phyloP scores from a whole-genome alignment of 371 early-diverging fungal species.

The Apophysomyces elegans region DNA sequence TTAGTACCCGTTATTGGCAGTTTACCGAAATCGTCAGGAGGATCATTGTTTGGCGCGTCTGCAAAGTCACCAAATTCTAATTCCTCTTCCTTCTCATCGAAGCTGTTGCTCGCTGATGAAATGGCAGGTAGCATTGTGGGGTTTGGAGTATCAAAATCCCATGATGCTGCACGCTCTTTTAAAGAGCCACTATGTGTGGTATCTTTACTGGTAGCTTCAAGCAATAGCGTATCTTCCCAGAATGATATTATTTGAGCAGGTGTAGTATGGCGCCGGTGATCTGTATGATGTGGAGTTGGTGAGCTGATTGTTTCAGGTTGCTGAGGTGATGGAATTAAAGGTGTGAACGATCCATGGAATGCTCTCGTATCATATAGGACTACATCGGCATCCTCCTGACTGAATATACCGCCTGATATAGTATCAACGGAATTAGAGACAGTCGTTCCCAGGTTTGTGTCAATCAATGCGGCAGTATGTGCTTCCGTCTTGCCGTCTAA shows the following conservation, averaged over 20 bases:
- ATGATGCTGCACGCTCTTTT: background rate
- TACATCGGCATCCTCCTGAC: background rate
- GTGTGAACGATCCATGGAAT: background rate
- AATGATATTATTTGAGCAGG: background rate
- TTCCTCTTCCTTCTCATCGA: background rate
- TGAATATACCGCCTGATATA: background rate
- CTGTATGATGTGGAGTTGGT: background rate
- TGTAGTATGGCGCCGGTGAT: background rate
- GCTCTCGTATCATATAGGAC: background rate
- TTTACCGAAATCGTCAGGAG: background rate
- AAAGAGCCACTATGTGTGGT: background rate
- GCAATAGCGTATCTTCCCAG: background rate
- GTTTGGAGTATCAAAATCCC: background rate
- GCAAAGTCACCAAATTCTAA: slow-evolving; percentile 2
- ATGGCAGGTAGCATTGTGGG: background rate
- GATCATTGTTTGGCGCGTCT: background rate
- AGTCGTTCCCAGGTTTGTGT: background rate
- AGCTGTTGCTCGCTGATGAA: background rate
- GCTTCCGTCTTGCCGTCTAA: no score
- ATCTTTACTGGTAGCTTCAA: background rate
- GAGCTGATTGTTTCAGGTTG: background rate
- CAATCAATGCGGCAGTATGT: no score
- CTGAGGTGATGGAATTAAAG: background rate
- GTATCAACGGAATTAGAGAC: background rate
- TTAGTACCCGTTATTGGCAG: background rate